Evolutionary conservation across 345 rosid species (phyloP).

Genomic region (Aquilaria sinensis): DNA sequence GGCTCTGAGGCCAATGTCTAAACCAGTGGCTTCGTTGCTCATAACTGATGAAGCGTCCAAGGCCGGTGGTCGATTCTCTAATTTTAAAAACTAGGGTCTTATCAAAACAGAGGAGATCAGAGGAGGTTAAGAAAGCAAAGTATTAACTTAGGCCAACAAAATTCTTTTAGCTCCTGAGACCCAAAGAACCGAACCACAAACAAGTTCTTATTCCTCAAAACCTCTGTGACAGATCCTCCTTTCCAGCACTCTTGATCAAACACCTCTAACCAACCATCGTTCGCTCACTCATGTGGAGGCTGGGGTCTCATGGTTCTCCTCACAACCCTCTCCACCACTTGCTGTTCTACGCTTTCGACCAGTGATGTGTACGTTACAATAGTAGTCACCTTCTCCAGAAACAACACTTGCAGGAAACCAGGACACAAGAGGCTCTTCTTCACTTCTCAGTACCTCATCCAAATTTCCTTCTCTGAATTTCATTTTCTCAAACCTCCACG

Average conservation of each 20-base stretch:
- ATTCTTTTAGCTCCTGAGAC: conserved; percentile 30
- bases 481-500: conserved; percentile 13
- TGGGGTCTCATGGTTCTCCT: conserved; percentile 26
- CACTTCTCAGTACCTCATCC: conserved; percentile 33
- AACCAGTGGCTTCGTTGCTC: too few species aligned
- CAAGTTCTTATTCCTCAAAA: conserved; percentile 10
- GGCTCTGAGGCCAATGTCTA: too few species aligned
- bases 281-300: conserved; percentile 20
- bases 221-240: conserved; percentile 29
- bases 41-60: too few species aligned
- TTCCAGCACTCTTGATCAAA: conserved; percentile 34
- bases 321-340: conserved; percentile 19
- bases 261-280: conserved; percentile 37
- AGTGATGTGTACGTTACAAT: conserved; percentile 21
- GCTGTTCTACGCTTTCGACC: conserved; percentile 12
- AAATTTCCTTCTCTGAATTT: conserved; percentile 21
- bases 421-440: conserved; percentile 22
- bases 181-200: conserved; percentile 31
- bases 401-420: conserved; percentile 34
- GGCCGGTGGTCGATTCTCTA: too few species aligned
- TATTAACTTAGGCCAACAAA: conserved; percentile 27
- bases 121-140: not conserved
- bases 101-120: too few species aligned
- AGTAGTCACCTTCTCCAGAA: conserved; percentile 22
- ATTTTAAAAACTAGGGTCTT: too few species aligned